Evolutionary conservation across 768 basidiomycete genomes (phyloP).

Genomic region (Suillus cothurnatus): DNA sequence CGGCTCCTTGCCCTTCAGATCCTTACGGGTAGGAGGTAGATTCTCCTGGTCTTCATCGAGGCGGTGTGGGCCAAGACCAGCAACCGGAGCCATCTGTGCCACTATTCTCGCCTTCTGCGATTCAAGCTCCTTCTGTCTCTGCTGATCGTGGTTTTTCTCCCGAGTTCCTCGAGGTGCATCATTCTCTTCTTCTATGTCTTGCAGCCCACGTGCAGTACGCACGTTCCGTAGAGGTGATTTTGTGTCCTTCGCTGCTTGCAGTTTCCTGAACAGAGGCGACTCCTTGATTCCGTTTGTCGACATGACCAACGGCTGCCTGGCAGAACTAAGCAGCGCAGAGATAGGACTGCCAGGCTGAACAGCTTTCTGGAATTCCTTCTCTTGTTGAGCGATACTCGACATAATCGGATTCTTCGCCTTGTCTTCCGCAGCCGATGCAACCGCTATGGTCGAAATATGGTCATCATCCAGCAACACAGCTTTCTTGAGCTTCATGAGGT

Average conservation of each 20-base stretch:
- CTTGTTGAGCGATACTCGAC: slow-evolving; percentile 77
- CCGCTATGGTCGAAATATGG: slow-evolving; percentile 44
- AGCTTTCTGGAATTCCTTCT: slow-evolving; percentile 96
- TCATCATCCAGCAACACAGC: slow-evolving; percentile 68
- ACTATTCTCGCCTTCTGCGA: slow-evolving; percentile 93
- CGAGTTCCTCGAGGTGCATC: slow-evolving; percentile 41
- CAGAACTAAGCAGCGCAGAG: slow-evolving; percentile 85
- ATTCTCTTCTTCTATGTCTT: slow-evolving; percentile 48
- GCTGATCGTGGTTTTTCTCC: slow-evolving; percentile 43
- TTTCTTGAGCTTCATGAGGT: slow-evolving; percentile 69
- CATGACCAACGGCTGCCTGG: slow-evolving; percentile 84
- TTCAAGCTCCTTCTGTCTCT: slow-evolving; percentile 74
- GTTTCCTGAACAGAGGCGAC: slow-evolving; percentile 48
- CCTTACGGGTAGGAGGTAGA: slow-evolving; percentile 32
- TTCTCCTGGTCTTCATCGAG: slow-evolving; percentile 39
- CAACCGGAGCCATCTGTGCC: slow-evolving; percentile 81
- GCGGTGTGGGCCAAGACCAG: slow-evolving; percentile 29
- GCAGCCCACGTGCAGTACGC: slow-evolving; percentile 41
- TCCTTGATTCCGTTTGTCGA: slow-evolving; percentile 43
- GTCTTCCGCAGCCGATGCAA: slow-evolving; percentile 39
- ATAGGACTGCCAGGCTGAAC: slow-evolving; percentile 96
- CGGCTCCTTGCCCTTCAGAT: slow-evolving; percentile 35
- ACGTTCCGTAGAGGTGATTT: slow-evolving; percentile 55
- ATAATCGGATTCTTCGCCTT: slow-evolving; percentile 44
- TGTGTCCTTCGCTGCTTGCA: slow-evolving; percentile 53